Evolutionary conservation across 2,329 filamentous ascomycete genomes (phyloP), one percentile per base, ranked within the genome.

Genomic region (Raffaelea albimanens): DNA sequence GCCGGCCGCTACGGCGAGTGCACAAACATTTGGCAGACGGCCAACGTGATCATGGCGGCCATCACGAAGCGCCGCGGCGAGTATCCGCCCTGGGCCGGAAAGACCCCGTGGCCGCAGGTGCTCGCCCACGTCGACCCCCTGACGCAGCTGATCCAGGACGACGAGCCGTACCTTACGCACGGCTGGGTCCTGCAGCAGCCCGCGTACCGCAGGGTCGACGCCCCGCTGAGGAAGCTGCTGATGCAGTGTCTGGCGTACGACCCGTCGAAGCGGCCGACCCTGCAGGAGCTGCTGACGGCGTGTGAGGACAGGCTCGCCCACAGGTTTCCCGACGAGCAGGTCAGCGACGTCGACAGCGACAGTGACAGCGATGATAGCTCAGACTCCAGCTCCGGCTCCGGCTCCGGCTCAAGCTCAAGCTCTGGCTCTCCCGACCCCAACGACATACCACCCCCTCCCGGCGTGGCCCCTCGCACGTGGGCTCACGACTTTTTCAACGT

Each of bases 281-380:
- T 51, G 4, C 43, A 5, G 2, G 42, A 50, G 25, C 47, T 55
- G 19, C 3, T 29, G 25, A 13, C 25, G 25, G 25, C 25, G 25
- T 29, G 25, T 29, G 7, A 7, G 25, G 25, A 29, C 7, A 67
- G 72, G 0, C 74, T 76, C 18, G 40, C 36, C 21, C 42, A 16
- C 16, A 16, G 16, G 20, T 18, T 49, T 13, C 48, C 49, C n/a
- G 51, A 50, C 3, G 51, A 45, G 4, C 71, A 75, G 3, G 72
- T 74, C 9, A 78, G 83, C 1, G 67, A 72, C 0, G 75, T 76
- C 18, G 75, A 78, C 46, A 18, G 25, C 31, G 33, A 31, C 4
- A 18, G 19, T 18, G 40, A 14, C 22, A 7, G 7, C 13, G 25
- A 29, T 13, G 25, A 29, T 29, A 13, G 7, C 25, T 7, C 7